Base-by-base conservation (phyloP, 306 rosid genomes). In the Spatholobus suberectus region DNA sequence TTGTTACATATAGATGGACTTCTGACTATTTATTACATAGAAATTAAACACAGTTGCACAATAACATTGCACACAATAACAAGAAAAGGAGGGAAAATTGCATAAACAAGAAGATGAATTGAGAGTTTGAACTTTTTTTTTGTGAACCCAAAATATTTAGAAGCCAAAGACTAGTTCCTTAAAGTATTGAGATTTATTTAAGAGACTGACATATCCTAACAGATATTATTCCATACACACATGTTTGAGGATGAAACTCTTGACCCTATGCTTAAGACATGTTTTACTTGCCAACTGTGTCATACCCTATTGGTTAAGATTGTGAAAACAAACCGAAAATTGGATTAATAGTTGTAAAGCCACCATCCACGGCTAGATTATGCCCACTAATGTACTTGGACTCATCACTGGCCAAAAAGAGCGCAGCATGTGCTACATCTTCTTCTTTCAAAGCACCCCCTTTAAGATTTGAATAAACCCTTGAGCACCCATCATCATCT, bases 331-430 rank as follows among this genome's bases (percentile, higher is more conserved):
- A 27, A 43, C 87, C 89, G 1, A 79, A 80, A 8, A 40, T 15
- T 12, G 85, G 82, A 26, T 85, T 80, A 3, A 85, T 80, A 62
- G 58, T 52, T 11, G 83, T 83, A 29, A 78, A 86, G 1, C 87
- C 85, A 2, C 89, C 89, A 69, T 83, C 87, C 4, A 83, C 63
- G 0, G 82, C 83, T 1, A 86, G 66, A 75, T 86, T 83, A 47
- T 83, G 83, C 0, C 83, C 85, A 68, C 87, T 83, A 23, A 83
- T 4, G 27, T 83, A 83, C 14, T 52, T 83, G 15, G 87, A 86
- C 8, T 79, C 89, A 35, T 87, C 85, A 75, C 85, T 83, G 1
- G 85, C 85, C 76, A 85, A 52, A 51, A 20, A 85, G 3, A 85
- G 37, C 41, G 83, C 83, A 70, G 77, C 85, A 10, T 43, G 20